phyloP scores from a whole-genome alignment of 2,329 filamentous ascomycete genomes.

The Lasiodiplodia theobromae region DNA sequence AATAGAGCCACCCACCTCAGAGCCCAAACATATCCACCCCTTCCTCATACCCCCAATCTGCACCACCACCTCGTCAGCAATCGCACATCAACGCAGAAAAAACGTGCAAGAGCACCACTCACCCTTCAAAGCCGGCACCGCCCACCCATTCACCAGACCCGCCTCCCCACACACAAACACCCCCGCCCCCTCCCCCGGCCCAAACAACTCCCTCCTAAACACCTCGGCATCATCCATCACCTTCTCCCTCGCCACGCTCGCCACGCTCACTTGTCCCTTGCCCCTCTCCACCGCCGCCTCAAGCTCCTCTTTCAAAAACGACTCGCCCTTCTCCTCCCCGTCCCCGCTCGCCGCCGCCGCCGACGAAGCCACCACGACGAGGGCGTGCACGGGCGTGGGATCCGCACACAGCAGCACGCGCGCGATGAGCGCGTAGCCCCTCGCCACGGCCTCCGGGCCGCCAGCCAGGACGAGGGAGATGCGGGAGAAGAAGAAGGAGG shows the following conservation, averaged over 20 bases:
- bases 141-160: constrained; percentile 60
- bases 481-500: constrained; percentile 51
- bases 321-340: constrained; percentile 52
- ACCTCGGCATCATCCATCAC: constrained; percentile 52
- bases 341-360: constrained; percentile 53
- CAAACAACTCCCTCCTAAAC: constrained; percentile 52
- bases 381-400: constrained; percentile 49
- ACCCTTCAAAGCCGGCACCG: constrained; percentile 54
- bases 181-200: constrained; percentile 50
- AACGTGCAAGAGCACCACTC: constrained; percentile 31
- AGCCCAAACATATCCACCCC: constrained; percentile 51
- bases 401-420: constrained; percentile 50
- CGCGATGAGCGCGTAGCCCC: constrained; percentile 59
- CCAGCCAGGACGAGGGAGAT: constrained; percentile 60
- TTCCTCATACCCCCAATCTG: constrained; percentile 54
- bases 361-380: constrained; percentile 43
- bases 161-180: constrained; percentile 60
- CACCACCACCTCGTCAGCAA: constrained; percentile 27
- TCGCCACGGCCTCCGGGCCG: constrained; percentile 58
- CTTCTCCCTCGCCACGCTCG: constrained; percentile 59
- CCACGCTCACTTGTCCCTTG: constrained; percentile 51
- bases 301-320: constrained; percentile 52
- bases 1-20: not conserved
- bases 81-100: constrained; percentile 1
- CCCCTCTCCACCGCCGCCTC: constrained; percentile 48